A percentile compares a stretch with the other conserved stretches of the same genome.
These are phyloP conservation scores for Globisporangium spinosum DNA, from an alignment of 352 stramenopile genomes.

Conservation along the genomic window DNA sequence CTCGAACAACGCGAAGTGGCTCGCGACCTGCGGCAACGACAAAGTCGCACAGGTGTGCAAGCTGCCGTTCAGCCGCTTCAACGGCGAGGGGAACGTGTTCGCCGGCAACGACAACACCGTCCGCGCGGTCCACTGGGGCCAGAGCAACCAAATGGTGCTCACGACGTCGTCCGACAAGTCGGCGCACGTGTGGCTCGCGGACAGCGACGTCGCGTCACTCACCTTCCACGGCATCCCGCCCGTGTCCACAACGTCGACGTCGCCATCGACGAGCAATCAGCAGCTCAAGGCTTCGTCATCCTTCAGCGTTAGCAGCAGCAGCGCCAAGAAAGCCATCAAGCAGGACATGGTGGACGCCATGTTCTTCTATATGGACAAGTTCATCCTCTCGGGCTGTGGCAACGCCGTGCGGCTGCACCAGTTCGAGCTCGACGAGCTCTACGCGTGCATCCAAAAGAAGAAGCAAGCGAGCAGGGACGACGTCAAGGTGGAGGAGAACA, in stretches of 20 bases:
- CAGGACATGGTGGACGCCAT: slow-evolving; percentile 61
- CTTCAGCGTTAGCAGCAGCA: slow-evolving; percentile 25
- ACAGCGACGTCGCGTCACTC: slow-evolving; percentile 61
- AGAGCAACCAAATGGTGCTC: slow-evolving; percentile 62
- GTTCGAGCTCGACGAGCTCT: slow-evolving; percentile 66
- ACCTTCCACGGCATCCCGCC: slow-evolving; percentile 40
- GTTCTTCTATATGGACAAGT: slow-evolving; percentile 91
- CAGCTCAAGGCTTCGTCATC: slow-evolving; percentile 17
- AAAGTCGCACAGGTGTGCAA: slow-evolving; percentile 58
- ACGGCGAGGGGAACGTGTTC: slow-evolving; percentile 67
- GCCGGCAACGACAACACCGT: slow-evolving; percentile 67
- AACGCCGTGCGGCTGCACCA: slow-evolving; percentile 66
- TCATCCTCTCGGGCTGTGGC: slow-evolving; percentile 65
- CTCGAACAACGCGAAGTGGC: slow-evolving; percentile 68
- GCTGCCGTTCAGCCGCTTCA: slow-evolving; percentile 65
- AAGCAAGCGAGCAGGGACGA: slow-evolving; percentile 35
- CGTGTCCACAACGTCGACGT: slow-evolving; percentile 27
- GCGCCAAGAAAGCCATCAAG: slow-evolving; percentile 42
- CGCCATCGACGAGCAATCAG: slow-evolving; percentile 22
- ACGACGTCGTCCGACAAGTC: slow-evolving; percentile 69
- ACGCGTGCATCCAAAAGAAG: slow-evolving; percentile 38
- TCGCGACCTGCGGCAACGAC: slow-evolving; percentile 66
- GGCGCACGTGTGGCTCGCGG: slow-evolving; percentile 60
- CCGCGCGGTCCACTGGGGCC: slow-evolving; percentile 65
- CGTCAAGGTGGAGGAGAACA: slow-evolving; percentile 43